phyloP scores from a whole-genome alignment of 2,329 filamentous ascomycete species.

The Meredithiella fracta region DNA sequence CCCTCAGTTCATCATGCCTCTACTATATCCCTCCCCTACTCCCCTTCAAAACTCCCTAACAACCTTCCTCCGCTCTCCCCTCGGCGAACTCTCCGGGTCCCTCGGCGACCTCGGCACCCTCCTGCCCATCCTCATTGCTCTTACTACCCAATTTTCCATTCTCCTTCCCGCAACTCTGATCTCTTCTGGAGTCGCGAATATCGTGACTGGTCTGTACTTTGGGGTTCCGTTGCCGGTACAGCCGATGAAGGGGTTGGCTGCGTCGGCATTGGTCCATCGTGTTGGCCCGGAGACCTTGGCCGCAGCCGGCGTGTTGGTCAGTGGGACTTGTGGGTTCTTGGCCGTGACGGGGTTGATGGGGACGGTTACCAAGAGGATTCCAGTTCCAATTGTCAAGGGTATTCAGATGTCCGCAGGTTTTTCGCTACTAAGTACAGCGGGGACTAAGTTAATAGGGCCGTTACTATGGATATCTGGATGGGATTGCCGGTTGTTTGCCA shows the following conservation, averaged over 20 bases:
- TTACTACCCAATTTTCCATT: slow-evolving; percentile 63
- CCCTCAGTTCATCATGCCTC: not conserved
- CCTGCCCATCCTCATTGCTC: slow-evolving; percentile 73
- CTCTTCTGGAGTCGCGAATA: slow-evolving; percentile 76
- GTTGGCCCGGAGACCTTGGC: slow-evolving; percentile 28
- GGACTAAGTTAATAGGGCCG: slow-evolving; percentile 36
- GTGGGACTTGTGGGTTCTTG: slow-evolving; percentile 55
- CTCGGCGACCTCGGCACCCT: slow-evolving; percentile 79
- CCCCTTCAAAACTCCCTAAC: slow-evolving; percentile 29
- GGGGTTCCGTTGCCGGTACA: slow-evolving; percentile 84
- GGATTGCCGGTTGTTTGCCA: slow-evolving; percentile 65
- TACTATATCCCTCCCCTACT: slow-evolving; percentile 20
- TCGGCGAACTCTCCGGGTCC: slow-evolving; percentile 71
- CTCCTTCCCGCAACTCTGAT: slow-evolving; percentile 70
- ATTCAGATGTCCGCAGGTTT: slow-evolving; percentile 89
- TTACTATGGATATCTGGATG: slow-evolving; percentile 47
- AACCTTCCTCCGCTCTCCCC: slow-evolving; percentile 30
- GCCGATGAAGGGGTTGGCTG: slow-evolving; percentile 81
- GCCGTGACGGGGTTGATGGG: slow-evolving; percentile 63
- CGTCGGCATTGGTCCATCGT: slow-evolving; percentile 62
- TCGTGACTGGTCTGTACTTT: slow-evolving; percentile 65
- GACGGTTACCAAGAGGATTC: slow-evolving; percentile 57
- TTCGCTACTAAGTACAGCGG: slow-evolving; percentile 61
- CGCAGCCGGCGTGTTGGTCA: slow-evolving; percentile 62
- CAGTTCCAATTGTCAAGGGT: slow-evolving; percentile 78